Evolutionary conservation across 495 filamentous ascomycete species (phyloP).

Genomic region (Penicillium canariense): DNA sequence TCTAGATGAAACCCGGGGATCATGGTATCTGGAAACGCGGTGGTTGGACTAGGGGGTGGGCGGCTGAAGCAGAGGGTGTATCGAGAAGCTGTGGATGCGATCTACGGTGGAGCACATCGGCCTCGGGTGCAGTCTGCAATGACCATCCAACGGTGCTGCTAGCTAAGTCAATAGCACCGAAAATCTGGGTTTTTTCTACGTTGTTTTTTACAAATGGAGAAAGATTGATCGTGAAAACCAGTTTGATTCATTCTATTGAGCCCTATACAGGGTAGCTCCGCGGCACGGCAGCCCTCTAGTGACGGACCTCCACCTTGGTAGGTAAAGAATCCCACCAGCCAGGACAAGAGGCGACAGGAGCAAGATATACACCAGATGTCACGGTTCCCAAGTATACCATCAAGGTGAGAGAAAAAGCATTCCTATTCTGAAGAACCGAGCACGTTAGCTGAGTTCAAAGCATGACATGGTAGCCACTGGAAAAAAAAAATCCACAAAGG

Average conservation of each 20-base stretch:
- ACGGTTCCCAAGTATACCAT: not conserved
- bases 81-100: conserved; percentile 20
- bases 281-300: not conserved
- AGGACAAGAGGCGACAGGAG: not conserved
- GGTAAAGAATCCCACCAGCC: not conserved
- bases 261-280: not conserved
- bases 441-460: conserved; percentile 22
- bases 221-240: not conserved
- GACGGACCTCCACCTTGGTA: not conserved
- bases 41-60: not conserved
- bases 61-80: not conserved
- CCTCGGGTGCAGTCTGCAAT: conserved; percentile 21
- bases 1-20: not conserved
- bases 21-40: not conserved
- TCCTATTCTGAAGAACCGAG: conserved; percentile 16
- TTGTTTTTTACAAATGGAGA: not conserved
- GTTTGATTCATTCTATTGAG: not conserved
- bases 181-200: not conserved
- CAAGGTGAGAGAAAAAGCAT: not conserved
- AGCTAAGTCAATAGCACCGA: not conserved
- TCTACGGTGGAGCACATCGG: conserved; percentile 33
- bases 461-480: not conserved
- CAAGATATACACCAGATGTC: not conserved
- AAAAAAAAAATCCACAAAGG: conserved; percentile 13
- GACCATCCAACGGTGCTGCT: too few relatives aligned